A percentile compares a stretch with the other conserved stretches of the same genome.
phyloP scores from a whole-genome alignment of 2,329 filamentous ascomycete genomes.

The Calycina herbarum region DNA sequence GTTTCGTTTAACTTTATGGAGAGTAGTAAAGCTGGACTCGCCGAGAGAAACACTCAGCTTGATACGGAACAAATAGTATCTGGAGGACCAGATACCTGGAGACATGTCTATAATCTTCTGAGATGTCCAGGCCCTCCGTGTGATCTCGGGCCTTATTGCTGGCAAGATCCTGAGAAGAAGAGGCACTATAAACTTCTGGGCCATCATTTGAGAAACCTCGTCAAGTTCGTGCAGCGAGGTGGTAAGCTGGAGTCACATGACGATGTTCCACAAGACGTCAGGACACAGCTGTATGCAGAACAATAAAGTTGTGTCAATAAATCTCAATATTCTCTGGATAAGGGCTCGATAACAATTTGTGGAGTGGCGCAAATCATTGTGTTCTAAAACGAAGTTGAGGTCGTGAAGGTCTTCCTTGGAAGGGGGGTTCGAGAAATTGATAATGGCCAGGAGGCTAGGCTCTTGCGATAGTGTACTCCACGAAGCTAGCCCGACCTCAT shows the following conservation, averaged over 20 bases:
- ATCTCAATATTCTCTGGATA: not conserved
- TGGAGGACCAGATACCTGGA: not conserved
- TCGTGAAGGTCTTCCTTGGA: not conserved
- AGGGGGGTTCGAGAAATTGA: constrained; percentile 6
- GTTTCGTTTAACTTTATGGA: too few relatives aligned
- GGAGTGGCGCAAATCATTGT: constrained; percentile 1
- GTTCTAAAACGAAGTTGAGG: not conserved
- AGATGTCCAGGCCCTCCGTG: not conserved
- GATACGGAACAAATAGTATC: not conserved
- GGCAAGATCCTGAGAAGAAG: not conserved
- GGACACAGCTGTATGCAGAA: not conserved
- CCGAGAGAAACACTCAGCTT: not conserved
- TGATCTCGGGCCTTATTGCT: not conserved
- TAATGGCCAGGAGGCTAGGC: constrained; percentile 3
- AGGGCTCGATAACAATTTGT: not conserved
- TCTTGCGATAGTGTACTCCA: not conserved
- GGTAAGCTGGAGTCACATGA: not conserved
- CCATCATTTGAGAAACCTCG: not conserved
- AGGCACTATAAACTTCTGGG: not conserved
- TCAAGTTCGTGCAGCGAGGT: not conserved
- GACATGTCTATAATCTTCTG: not conserved
- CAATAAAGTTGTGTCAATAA: not conserved
- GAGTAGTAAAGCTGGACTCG: too few relatives aligned
- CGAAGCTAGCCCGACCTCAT: constrained; percentile 8
- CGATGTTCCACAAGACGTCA: not conserved